Conservation (phyloP, 352 stramenopile genomes). For the Albugo candida region DNA sequence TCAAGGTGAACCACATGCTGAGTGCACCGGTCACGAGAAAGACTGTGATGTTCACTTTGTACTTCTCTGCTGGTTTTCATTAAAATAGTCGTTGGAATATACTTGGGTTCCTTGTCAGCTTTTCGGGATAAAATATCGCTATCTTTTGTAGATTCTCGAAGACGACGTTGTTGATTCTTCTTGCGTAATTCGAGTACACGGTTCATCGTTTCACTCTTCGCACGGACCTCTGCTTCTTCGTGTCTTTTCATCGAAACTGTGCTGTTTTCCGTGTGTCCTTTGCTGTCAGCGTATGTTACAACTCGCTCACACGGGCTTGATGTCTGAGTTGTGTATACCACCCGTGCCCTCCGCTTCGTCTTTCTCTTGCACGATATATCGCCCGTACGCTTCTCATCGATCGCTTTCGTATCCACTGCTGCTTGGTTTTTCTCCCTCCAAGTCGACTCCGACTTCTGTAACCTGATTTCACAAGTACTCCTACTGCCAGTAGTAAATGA, state of each 20-base stretch:
- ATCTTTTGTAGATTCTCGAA: constrained; percentile 10
- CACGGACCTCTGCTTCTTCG: neutral
- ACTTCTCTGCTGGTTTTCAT: constrained; percentile 47
- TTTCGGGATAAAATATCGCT: constrained; percentile 1
- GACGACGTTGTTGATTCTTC: constrained; percentile 66
- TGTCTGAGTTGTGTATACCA: neutral
- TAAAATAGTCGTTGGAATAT: constrained; percentile 43
- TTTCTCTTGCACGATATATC: constrained; percentile 8
- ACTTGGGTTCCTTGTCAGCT: constrained; percentile 14
- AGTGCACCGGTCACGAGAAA: constrained; percentile 30
- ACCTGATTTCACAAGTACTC: too few species aligned
- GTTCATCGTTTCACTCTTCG: constrained; percentile 44
- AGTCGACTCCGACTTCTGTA: neutral
- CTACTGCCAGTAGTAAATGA: too few species aligned
- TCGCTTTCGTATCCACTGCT: neutral
- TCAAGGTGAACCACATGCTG: constrained; percentile 47
- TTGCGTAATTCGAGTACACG: constrained; percentile 40
- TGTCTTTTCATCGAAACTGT: neutral
- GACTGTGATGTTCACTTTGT: constrained; percentile 22
- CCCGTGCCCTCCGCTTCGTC: constrained; percentile 1
- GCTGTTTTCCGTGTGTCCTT: neutral
- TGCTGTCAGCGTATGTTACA: constrained; percentile 11
- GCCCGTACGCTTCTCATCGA: neutral
- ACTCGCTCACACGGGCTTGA: constrained; percentile 5
- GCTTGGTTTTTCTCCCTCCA: constrained; percentile 2